Conservation (phyloP, 192 early-diverging fungal genomes). For the Linnemannia elongata region DNA sequence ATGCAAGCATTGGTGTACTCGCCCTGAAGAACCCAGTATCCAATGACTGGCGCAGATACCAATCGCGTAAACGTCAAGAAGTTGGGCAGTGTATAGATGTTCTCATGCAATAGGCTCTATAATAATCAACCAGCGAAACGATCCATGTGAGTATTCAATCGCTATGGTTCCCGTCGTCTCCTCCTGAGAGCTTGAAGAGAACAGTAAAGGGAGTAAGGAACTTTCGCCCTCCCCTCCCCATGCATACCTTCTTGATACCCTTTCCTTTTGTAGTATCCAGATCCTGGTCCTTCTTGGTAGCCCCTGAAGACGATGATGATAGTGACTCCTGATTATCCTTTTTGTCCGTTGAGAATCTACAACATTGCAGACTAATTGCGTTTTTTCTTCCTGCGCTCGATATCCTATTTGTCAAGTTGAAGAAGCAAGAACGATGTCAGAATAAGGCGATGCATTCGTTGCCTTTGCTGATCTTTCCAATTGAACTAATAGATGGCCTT, state of each 20-base stretch:
- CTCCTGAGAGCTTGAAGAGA: neutral
- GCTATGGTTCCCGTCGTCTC: no score
- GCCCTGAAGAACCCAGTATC: constrained; percentile 86
- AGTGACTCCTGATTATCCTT: constrained; percentile 7
- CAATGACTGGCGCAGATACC: constrained; percentile 86
- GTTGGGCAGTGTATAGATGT: constrained; percentile 95
- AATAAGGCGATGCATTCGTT: neutral
- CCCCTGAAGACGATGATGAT: neutral
- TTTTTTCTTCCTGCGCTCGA: constrained; percentile 12
- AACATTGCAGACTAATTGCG: constrained; percentile 18
- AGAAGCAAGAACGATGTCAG: neutral
- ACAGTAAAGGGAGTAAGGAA: neutral
- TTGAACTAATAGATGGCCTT: neutral
- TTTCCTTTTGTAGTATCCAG: constrained; percentile 13
- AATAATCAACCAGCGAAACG: neutral
- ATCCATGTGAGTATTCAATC: constrained; percentile 1
- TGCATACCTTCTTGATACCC: constrained; percentile 46
- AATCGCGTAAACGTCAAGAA: constrained; percentile 86
- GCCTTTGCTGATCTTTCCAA: neutral
- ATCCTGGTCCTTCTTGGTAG: neutral
- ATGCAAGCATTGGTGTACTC: constrained; percentile 78
- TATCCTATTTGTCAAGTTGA: constrained; percentile 13
- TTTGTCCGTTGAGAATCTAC: constrained; percentile 27
- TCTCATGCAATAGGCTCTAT: constrained; percentile 65
- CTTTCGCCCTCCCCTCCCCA: no score